Conservation (phyloP, 2,329 filamentous ascomycete genomes). For the Phialocephala sp. region DNA sequence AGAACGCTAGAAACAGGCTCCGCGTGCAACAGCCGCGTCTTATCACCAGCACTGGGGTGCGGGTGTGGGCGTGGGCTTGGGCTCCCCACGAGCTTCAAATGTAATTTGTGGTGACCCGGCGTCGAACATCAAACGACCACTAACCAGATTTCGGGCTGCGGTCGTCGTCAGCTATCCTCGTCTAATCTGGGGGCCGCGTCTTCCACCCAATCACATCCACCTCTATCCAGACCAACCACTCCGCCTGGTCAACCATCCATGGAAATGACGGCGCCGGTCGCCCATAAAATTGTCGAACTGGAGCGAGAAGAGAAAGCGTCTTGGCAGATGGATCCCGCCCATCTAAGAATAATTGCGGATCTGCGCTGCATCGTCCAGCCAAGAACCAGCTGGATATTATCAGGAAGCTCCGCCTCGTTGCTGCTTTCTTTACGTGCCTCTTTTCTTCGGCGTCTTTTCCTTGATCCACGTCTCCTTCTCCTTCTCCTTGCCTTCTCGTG, state of each 20-base stretch:
- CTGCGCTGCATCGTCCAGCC: constrained; percentile 3
- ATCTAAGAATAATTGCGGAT: constrained; percentile 7
- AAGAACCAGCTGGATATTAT: constrained; percentile 15
- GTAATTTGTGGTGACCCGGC: background rate
- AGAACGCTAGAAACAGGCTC: background rate
- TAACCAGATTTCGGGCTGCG: background rate
- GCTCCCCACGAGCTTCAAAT: background rate
- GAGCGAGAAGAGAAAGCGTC: background rate
- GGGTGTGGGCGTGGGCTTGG: too few relatives aligned
- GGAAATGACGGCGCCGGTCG: background rate
- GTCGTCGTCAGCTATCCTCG: constrained; percentile 5
- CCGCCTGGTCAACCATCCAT: background rate
- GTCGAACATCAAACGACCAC: constrained; percentile 5
- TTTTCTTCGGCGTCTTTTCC: constrained; percentile 5
- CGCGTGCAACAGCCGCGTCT: background rate
- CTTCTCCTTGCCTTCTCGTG: background rate
- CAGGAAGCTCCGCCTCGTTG: constrained; percentile 2
- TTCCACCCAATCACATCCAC: background rate
- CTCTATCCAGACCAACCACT: background rate
- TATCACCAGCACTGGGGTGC: background rate
- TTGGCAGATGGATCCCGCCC: constrained; percentile 12
- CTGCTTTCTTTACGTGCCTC: constrained; percentile 5
- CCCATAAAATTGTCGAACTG: background rate
- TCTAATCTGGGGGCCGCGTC: background rate
- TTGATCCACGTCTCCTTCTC: background rate